Base-by-base conservation (phyloP, 495 filamentous ascomycete species). In the Glarea lozoyensis region DNA sequence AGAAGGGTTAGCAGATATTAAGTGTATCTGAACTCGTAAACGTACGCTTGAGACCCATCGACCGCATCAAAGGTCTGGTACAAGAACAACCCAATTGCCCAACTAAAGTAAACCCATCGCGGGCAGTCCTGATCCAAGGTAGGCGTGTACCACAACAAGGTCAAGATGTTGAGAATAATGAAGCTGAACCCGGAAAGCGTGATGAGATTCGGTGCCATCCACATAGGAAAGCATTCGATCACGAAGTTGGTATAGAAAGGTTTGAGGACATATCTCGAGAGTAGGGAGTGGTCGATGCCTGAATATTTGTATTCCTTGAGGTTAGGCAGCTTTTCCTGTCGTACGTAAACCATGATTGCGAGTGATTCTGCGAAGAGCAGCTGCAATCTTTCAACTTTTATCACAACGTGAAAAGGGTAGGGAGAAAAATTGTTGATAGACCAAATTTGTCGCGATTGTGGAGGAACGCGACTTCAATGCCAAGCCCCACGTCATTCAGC, bases 51-150 rank as follows among this genome's bases (percentile, higher is more conserved):
- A 25, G 86, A 76, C 32, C 92, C 92, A 66, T 98, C 92, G 39
- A 95, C 86, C 4, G 90, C 92, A 65, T 98, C 92, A 62, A 97
- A 96, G 1, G 92, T 98, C 71, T 98, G 92, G 58, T 98, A 98
- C 24, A 98, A 63, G 60, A 96, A 95, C 51, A 98, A 63, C 2
- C 92, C 92, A 35, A 83, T 65, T 16, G 93, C 79, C 81, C 87
- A 98, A 48, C 78, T 82, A 39, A 79, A 82, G 70, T 97, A 98
- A 12, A 98, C 92, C 92, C 90, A 97, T 0, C 72, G 49, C 5
- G 92, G 92, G 60, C 89, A 96, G 60, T 98, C 86, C 60, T 83
- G 80, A 62, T 98, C 92, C 39, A 98, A 68, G 0, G 76, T 82
- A n/a, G 92, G 90, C 53, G 88, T 92, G 66, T 96, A 98, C 84